Base-by-base conservation (phyloP, 768 basidiomycete genomes). In the Pholiota conissans region DNA sequence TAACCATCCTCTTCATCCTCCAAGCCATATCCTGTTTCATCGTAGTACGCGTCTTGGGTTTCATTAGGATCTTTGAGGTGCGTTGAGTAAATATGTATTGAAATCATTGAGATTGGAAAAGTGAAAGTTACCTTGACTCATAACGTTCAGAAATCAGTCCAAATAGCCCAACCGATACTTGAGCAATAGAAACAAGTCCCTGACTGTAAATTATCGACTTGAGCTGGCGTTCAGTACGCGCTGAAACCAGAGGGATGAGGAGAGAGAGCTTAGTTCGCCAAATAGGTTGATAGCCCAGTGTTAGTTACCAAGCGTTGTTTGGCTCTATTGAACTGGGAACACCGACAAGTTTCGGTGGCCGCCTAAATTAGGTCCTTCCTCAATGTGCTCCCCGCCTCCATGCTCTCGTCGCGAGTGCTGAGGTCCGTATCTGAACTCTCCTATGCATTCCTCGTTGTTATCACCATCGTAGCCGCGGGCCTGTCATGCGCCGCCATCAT, bases 401-500 rank as follows among this genome's bases (percentile, higher is more conserved):
- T 79, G 77, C 67, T 76, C 46, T 78, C 78, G 45, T 68, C 78
- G 46, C 74, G 76, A 56, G 63, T 79, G 49, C 68, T 74, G 64
- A 73, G 74, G 61, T 84, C 87, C 57, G 66, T 84, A 18, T 85
- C 85, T 20, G 77, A 80, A 58, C 62, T 77, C 42, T 76, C 77
- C 60, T 88, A 90, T 76, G 74, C 69, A 27, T 62, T 84, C 39
- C 72, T 87, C 26, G 70, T 84, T 8, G 67, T 86, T 34, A 56
- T 80, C 39, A 77, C 80, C 5, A 72, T 78, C 22, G 80, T 82
- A 40, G 81, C 85, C 45, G 73, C 81, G 34, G 83, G 84, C 28
- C 74, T 90, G 18, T 90, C 89, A 5, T 86, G 84, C 62, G 72
- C 82, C 1, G 80, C 84, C 0, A 74, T 91, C 52, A 78, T 91